Base-by-base conservation (phyloP, 2,329 filamentous ascomycete species). In the Venturia carpophila region DNA sequence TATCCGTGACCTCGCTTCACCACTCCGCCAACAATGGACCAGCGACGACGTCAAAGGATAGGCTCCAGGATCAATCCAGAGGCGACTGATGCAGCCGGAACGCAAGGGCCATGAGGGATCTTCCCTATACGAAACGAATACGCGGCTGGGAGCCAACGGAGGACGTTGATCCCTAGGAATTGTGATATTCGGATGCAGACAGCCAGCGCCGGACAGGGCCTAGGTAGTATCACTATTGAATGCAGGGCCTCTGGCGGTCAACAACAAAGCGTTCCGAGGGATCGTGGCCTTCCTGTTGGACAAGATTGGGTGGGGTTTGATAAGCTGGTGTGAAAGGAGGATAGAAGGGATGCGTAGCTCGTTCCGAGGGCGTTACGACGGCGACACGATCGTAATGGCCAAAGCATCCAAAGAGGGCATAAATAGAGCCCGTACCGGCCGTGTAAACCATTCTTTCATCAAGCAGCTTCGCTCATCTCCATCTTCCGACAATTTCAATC, bases 201-300 rank as follows among this genome's bases (percentile, higher is more conserved):
- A 73, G 75, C 73, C 73, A 73, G 72, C 73, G 72, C 72, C 75
- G 71, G 75, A 71, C 67, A 75, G 71, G 71, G 73, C 70, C 75
- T 76, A 76, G 73, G 76, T 77, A 72, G 74, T 75, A 77, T 77
- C 75, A 74, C 75, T 77, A 73, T 73, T 69, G 71, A 73, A 74
- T 72, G 74, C 73, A 73, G 68, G 71, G 72, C 70, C 70, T 74
- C 72, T 79, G 78, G 76, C 75, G 76, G 74, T 73, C 74, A 71
- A 74, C 64, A 74, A 69, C 74, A 74, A 69, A 72, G 74, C 73
- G 71, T 73, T 74, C 74, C 74, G 74, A 72, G 64, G 70, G 73
- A 78, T 78, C 75, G 77, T 75, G 71, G 75, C 74, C 68, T 74
- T 73, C 72, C 75, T 69, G 78, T 80, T 79, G 78, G 78, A 74